Evolutionary conservation across 805 yeast genomes (phyloP).

Genomic region (Wickerhamiella lipophila): DNA sequence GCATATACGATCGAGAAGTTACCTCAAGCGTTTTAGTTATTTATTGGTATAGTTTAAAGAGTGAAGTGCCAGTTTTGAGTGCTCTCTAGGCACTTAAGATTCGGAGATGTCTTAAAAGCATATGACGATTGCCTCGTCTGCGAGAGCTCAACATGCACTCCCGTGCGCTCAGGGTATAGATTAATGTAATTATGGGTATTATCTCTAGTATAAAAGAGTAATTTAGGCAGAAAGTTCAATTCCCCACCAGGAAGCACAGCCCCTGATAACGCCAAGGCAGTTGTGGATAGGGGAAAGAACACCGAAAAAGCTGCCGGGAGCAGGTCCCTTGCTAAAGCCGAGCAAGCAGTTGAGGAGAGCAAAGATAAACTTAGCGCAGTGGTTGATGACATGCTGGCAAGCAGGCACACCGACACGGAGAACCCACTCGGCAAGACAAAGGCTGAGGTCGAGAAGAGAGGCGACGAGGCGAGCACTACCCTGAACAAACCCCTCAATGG

Average conservation of each 20-base stretch:
- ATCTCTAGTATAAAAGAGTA: no score
- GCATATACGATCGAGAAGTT: slow-evolving; percentile 85
- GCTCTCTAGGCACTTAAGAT: no score
- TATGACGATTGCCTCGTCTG: no score
- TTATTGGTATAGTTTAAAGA: no score
- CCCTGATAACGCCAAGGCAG: slow-evolving; percentile 1
- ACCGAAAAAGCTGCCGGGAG: not conserved
- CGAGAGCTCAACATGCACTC: no score
- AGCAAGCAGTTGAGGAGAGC: not conserved
- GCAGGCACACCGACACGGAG: slow-evolving; percentile 6
- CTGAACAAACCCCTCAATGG: not conserved
- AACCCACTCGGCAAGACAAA: slow-evolving; percentile 1
- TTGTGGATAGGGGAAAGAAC: not conserved
- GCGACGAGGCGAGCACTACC: not conserved
- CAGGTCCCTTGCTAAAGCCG: not conserved
- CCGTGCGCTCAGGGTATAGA: no score
- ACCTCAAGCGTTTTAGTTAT: slow-evolving; percentile 55
- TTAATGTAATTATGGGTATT: no score
- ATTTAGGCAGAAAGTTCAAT: not conserved
- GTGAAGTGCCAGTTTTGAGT: no score
- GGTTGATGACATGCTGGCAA: not conserved
- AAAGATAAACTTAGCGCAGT: not conserved
- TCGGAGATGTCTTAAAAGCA: no score
- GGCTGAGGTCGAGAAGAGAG: not conserved
- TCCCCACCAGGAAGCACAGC: slow-evolving; percentile 3